These are phyloP conservation scores for Cymbopogon flexuosus DNA, from an alignment of 202 grass and related monocot species.

Conservation along the genomic window DNA sequence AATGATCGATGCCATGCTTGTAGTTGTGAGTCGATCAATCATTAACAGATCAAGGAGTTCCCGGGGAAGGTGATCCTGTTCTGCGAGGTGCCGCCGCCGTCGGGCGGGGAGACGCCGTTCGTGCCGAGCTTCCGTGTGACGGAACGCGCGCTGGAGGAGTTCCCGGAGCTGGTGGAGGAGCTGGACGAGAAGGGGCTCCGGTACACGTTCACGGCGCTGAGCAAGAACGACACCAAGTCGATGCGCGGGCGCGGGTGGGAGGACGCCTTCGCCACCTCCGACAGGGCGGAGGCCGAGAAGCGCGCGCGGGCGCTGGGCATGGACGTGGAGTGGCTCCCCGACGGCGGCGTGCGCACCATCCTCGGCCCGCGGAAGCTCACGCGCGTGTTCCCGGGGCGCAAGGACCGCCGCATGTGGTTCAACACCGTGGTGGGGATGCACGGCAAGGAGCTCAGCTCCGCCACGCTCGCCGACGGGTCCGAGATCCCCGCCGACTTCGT, in stretches of 20 bases:
- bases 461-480: conserved; percentile 37
- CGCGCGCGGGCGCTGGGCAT: conserved; percentile 46
- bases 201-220: conserved; percentile 58
- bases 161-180: conserved; percentile 51
- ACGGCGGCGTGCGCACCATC: conserved; percentile 35
- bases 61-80: conserved; percentile 54
- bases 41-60: conserved; percentile 50
- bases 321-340: conserved; percentile 54
- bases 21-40: too few relatives aligned
- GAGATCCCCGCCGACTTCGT: conserved; percentile 52
- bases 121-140: conserved; percentile 61
- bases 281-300: conserved; percentile 44
- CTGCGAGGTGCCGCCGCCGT: conserved; percentile 52
- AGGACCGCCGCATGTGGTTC: conserved; percentile 54
- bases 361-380: conserved; percentile 39
- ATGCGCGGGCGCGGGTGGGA: conserved; percentile 65
- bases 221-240: conserved; percentile 56
- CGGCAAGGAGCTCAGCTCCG: conserved; percentile 52
- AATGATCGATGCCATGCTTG: too few relatives aligned
- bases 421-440: conserved; percentile 67
- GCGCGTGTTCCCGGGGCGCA: conserved; percentile 38
- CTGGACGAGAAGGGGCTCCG: conserved; percentile 41
- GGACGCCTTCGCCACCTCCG: conserved; percentile 58
- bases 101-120: conserved; percentile 55
- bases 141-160: conserved; percentile 44